Base-by-base conservation (phyloP, 2,329 filamentous ascomycete species). In the Venturia asperata region DNA sequence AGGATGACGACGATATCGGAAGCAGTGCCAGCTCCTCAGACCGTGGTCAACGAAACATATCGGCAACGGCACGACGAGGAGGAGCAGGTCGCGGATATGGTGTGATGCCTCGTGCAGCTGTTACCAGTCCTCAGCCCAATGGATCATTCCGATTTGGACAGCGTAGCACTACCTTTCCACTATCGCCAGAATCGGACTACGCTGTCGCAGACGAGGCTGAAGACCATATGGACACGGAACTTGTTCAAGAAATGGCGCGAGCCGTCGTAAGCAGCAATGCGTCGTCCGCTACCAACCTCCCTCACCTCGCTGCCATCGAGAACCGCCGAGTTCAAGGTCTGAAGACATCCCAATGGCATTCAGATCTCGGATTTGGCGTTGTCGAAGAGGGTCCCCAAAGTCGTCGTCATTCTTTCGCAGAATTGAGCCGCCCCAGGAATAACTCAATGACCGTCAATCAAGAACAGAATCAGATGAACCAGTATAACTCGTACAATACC, bases 371-470 rank as follows among this genome's bases (percentile, higher is more conserved):
- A 1, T 89, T 90, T 72, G 82, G 83, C 56, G 81, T 82, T 19
- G 69, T 84, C 30, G 80, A 79, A 4, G 87, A 90, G 67, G 79
- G 85, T 39, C 85, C 87, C 15, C 88, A 92, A 71, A 91, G 89
- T 70, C 84, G 90, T 66, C 85, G 90, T 37, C 90, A 93, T 74
- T 93, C 90, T 1, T 91, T 94, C 72, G 90, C 79, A 17, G 42
- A 77, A 61, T 27, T 61, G 27, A 61, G 64, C 27, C 67, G 64
- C 0, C 63, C 66, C 3, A 39, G 63, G 21, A 55, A 64, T 49
- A 64, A 58, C 37, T 58, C 63, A 27, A 64, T 64, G 47, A 49
- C 30, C 9, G 24, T 58, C 34, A 47, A 34, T 13, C 34, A 47
- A 43, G 63, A 64, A 15, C 37, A 60, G 63, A 39, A 17, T 27